Conservation (phyloP, 495 filamentous ascomycete genomes). For the Neurospora tetrasperma region DNA sequence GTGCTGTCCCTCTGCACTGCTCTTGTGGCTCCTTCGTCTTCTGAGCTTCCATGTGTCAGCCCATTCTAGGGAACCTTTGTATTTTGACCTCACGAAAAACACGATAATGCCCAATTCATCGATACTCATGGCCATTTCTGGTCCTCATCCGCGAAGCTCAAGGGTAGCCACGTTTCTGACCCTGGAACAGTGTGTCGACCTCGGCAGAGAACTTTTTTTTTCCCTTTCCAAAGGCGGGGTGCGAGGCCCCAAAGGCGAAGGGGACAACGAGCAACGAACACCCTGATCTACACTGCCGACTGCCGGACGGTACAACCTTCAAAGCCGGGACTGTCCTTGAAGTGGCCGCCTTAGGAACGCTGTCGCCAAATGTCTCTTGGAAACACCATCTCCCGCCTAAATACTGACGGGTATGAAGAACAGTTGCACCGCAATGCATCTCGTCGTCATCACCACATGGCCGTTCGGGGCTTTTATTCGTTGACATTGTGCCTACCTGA, state of each 20-base stretch:
- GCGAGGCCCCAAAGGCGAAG: background rate
- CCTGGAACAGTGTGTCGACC: background rate
- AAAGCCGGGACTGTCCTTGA: background rate
- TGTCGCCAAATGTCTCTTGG: background rate
- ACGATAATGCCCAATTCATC: background rate
- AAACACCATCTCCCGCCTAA: background rate
- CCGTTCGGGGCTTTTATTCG: background rate
- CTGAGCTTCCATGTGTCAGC: background rate
- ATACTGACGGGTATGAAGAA: background rate
- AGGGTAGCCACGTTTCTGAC: background rate
- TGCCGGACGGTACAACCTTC: background rate
- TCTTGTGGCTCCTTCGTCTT: background rate
- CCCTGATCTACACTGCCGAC: background rate
- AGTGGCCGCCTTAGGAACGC: background rate
- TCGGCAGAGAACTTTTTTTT: background rate
- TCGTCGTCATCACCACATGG: background rate
- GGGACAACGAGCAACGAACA: background rate
- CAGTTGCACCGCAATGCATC: background rate
- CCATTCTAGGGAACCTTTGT: background rate
- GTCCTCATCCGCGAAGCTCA: background rate
- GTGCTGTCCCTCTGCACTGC: background rate
- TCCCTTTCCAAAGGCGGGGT: background rate
- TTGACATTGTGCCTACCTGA: background rate
- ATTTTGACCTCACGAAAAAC: background rate
- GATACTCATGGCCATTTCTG: background rate